phyloP scores from a whole-genome alignment of 441 rosid genomes.

The Adansonia madagascariensis region DNA sequence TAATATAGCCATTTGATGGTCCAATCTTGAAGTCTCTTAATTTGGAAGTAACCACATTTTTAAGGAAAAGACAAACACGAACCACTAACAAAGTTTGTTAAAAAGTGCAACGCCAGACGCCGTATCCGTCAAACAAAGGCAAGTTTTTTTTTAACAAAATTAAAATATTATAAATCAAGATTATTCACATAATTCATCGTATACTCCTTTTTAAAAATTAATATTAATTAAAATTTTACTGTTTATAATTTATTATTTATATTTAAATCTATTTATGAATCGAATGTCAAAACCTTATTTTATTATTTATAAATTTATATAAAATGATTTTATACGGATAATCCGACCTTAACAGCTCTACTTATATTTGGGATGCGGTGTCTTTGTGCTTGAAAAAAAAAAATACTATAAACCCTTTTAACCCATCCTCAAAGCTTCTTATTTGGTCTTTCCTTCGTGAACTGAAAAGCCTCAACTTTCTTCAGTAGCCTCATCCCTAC shows the following conservation, averaged over 20 bases:
- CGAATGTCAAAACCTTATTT: too few species aligned
- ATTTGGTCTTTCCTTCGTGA: neutral
- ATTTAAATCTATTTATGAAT: too few species aligned
- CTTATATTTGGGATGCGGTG: too few species aligned
- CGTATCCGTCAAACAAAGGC: conserved; percentile 19
- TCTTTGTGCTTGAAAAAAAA: neutral
- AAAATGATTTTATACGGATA: too few species aligned
- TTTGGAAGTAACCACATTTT: conserved; percentile 20
- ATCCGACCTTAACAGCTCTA: too few species aligned
- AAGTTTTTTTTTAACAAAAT: neutral
- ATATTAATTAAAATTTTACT: too few species aligned
- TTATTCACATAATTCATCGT: too few species aligned
- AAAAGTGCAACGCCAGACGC: conserved; percentile 10
- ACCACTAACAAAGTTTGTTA: conserved; percentile 6
- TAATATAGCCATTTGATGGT: conserved; percentile 19
- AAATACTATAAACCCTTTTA: neutral
- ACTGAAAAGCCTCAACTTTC: neutral
- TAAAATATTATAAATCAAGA: too few species aligned
- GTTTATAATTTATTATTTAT: too few species aligned
- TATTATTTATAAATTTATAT: too few species aligned
- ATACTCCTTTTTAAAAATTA: too few species aligned
- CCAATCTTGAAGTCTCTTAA: conserved; percentile 23
- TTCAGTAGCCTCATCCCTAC: neutral
- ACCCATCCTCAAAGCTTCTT: neutral
- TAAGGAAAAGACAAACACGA: conserved; percentile 25